Base-by-base conservation (phyloP, 352 stramenopile genomes). In the Globisporangium takayamanum region DNA sequence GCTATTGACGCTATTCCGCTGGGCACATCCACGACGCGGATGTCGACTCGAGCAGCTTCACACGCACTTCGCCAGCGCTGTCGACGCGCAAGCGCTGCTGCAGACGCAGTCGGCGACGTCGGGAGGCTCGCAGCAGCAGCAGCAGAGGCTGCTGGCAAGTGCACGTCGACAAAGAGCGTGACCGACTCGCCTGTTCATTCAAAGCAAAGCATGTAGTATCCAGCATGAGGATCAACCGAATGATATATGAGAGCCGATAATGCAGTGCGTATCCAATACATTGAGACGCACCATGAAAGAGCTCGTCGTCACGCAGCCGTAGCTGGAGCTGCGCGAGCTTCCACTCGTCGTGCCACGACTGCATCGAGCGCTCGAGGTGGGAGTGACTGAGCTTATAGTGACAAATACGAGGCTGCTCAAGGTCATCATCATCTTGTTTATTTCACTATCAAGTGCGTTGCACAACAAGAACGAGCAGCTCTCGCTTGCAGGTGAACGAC, bases 311-410 rank as follows among this genome's bases (percentile, higher is more conserved):
- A 53, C 78, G 81, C 52, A 91, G 68, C 37, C 70, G 62, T 37
- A 91, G 72, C 62, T 67, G 60, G 18, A 89, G 62, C 30, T 59
- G 72, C 58, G 78, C 77, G 55, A 67, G 71, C 51, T 70, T 73
- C 81, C 81, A 91, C 46, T 89, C 81, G 68, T 91, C 77, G 44
- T 66, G 74, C 78, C 76, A 88, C 46, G 76, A 66, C 46, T 64
- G 75, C 74, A 88, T 84, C 14, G n/a, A 50, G 6, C 33, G 5
- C n/a, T 50, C 30, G 22, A 16, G 4, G 25, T 7, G 20, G 4
- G 2, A 36, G 22, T 7, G 7, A n/a, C 8, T 7, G 5, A 15
- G 8, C 4, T 14, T 25, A 52, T 37, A 53, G 48, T 53, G 22
- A 18, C 28, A 33, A 50, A 50, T 33, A 33, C 20, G 20, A 50